Base-by-base conservation (phyloP, 2,329 filamentous ascomycete species). In the Diaporthe citriasiana region DNA sequence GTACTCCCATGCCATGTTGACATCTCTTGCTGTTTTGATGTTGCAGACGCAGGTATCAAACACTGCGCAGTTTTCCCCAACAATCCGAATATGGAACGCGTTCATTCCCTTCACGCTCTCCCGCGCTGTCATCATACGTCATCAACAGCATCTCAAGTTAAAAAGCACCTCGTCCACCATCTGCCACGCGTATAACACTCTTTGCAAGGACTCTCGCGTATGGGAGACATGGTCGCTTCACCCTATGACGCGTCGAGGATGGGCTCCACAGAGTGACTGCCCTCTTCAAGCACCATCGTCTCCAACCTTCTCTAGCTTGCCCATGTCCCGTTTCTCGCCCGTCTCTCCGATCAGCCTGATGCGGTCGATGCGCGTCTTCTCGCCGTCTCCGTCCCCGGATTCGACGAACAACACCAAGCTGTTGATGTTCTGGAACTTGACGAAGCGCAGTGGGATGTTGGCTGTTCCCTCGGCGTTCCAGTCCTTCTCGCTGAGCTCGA, bases 341-440 rank as follows among this genome's bases (percentile, higher is more conserved):
- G 91, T 90, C 83, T 98, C 96, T 40, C 97, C 97, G 80, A 98
- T 92, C 72, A 98, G 87, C 78, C 91, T 89, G 77, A 97, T 84
- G 69, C 94, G 89, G 83, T 97, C 94, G 66, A 99, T 83, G 73
- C 97, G 92, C 73, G 97, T 93, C 86, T 94, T 95, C 82, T 98
- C 95, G 56, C 92, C 90, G 69, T 94, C 93, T 25, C 92, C 92
- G 71, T 96, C 94, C 2, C 95, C 95, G 81, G 97, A 93, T 71
- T 94, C 93, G 45, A 99, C 92, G 82, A 98, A 99, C 15, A 99
- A 79, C 25, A 97, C 93, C 79, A 99, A 81, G 76, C 92, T 97
- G 74, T 91, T 93, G 71, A 98, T 93, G 81, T 95, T 97, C 85
- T 98, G 97, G 87, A 98, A 99, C 86, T 98, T 98, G 84, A 99